Evolutionary conservation across 2,329 filamentous ascomycete genomes (phyloP), one percentile per base, ranked within the genome.

Genomic region (Lojkania enalia): DNA sequence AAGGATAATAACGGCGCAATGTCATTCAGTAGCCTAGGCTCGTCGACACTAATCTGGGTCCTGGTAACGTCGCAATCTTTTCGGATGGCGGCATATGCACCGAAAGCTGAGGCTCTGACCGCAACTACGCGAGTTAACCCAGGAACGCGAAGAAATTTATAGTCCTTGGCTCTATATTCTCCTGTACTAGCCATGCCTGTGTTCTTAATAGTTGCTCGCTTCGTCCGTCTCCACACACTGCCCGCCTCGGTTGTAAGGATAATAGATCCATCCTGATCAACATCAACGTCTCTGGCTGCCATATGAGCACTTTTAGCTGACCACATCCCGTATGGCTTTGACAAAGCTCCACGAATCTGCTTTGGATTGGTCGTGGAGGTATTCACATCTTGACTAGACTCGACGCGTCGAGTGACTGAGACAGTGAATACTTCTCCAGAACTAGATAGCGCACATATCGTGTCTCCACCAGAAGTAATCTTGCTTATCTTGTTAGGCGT

Each of bases 191-290:
- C 69, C 1, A 75, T 73, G 21, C 61, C 75, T 0, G 81, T 77
- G 54, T 86, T 84, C 60, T 95, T 95, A 38, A 87, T 84, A 53
- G 92, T 95, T 19, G 81, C 78, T 49, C 94, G 82, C 61, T 89
- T 90, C 39, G 94, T 84, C 46, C 92, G 86, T 55, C 85, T 85
- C 92, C 92, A 99, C 0, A 96, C 92, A 36, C 89, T 92, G 2
- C 94, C 94, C 31, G 90, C 92, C 48, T 90, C 81, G 0, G 94
- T 99, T 54, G 90, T 92, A 51, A 99, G 84, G 43, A 99, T 95
- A 54, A 99, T 89, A 0, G 91, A 95, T 2, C 91, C 94, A 67
- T 97, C 87, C 64, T 96, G 90, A 27, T 91, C 90, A 2, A 97
- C 86, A 49, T 84, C 87, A 2, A 95, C 89, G 47, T 96, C 96